Evolutionary conservation across 2,329 filamentous ascomycete genomes (phyloP).

Genomic region (Colletotrichum euphorbiae): DNA sequence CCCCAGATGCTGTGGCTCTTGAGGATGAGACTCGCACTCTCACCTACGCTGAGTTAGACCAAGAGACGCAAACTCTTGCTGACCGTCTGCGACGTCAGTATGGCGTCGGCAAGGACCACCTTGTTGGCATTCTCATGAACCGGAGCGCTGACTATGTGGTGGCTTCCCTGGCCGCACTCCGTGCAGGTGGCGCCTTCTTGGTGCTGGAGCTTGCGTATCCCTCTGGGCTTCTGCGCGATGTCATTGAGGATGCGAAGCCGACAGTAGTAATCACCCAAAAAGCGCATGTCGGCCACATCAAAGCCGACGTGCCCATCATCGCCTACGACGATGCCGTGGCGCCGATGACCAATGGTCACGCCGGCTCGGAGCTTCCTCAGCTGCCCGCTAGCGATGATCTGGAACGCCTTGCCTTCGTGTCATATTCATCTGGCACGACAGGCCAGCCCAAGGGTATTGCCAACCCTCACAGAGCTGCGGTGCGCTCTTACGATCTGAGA

Average conservation of each 20-base stretch:
- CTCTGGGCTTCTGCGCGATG: constrained; percentile 77
- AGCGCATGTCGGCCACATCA: constrained; percentile 74
- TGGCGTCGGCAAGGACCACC: constrained; percentile 77
- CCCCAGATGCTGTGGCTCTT: constrained; percentile 76
- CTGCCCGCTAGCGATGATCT: constrained; percentile 75
- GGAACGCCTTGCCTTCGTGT: constrained; percentile 82
- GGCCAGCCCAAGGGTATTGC: constrained; percentile 86
- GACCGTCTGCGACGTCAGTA: constrained; percentile 72
- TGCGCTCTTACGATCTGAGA: constrained; percentile 79
- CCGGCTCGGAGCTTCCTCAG: constrained; percentile 50
- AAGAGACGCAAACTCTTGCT: constrained; percentile 73
- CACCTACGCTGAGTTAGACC: constrained; percentile 79
- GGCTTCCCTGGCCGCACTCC: constrained; percentile 80
- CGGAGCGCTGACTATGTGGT: constrained; percentile 84
- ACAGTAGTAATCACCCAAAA: constrained; percentile 76
- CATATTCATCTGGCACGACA: constrained; percentile 82
- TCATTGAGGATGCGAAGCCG: constrained; percentile 80
- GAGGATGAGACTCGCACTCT: constrained; percentile 76
- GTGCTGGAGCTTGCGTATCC: constrained; percentile 86
- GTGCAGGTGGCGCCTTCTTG: constrained; percentile 82
- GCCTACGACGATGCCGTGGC: constrained; percentile 66
- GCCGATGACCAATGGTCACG: constrained; percentile 32
- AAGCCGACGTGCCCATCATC: constrained; percentile 71
- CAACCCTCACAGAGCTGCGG: constrained; percentile 79
- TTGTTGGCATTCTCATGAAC: constrained; percentile 81